A percentile compares a stretch with the other conserved stretches of the same genome.
phyloP scores from a whole-genome alignment of 2,329 filamentous ascomycete species.

The Whalleya microplaca region DNA sequence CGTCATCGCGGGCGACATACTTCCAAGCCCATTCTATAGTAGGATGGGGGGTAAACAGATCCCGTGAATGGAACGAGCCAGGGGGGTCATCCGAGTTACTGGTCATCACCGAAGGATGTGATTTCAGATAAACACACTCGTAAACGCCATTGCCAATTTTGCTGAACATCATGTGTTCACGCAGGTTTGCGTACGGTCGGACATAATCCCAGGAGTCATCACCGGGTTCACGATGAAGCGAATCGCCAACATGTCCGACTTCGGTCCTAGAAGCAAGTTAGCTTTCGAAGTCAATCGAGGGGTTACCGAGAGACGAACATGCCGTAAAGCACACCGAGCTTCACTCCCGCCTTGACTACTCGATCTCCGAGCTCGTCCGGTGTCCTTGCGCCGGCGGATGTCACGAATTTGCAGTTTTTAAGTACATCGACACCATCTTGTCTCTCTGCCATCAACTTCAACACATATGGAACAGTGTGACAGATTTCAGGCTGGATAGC shows the following conservation, averaged over 20 bases:
- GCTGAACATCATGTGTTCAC: conserved; percentile 43
- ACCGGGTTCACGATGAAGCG: conserved; percentile 40
- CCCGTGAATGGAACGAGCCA: conserved; percentile 41
- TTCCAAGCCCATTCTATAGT: conserved; percentile 43
- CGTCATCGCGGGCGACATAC: conserved; percentile 43
- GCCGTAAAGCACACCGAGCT: conserved; percentile 45
- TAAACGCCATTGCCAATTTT: conserved; percentile 40
- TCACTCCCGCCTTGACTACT: conserved; percentile 41
- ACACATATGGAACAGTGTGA: conserved; percentile 45
- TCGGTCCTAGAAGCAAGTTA: conserved; percentile 41
- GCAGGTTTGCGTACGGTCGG: conserved; percentile 41
- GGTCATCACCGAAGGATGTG: conserved; percentile 38
- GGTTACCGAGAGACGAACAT: conserved; percentile 35
- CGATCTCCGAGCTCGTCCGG: conserved; percentile 46
- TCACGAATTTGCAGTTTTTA: conserved; percentile 43
- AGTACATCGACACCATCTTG: conserved; percentile 41
- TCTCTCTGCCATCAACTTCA: conserved; percentile 44
- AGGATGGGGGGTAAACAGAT: conserved; percentile 43
- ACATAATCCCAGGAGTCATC: conserved; percentile 49
- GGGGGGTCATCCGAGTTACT: conserved; percentile 43
- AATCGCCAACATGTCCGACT: conserved; percentile 47
- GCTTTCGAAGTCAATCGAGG: conserved; percentile 6
- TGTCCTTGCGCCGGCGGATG: conserved; percentile 45
- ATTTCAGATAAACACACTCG: conserved; percentile 40
- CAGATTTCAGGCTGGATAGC: conserved; percentile 43